Percentiles rank a stretch among this genome's conserved stretches.
These are phyloP conservation scores for Penicillium cosmopolitanum DNA, from an alignment of 495 filamentous ascomycete genomes.

Conservation along the genomic window DNA sequence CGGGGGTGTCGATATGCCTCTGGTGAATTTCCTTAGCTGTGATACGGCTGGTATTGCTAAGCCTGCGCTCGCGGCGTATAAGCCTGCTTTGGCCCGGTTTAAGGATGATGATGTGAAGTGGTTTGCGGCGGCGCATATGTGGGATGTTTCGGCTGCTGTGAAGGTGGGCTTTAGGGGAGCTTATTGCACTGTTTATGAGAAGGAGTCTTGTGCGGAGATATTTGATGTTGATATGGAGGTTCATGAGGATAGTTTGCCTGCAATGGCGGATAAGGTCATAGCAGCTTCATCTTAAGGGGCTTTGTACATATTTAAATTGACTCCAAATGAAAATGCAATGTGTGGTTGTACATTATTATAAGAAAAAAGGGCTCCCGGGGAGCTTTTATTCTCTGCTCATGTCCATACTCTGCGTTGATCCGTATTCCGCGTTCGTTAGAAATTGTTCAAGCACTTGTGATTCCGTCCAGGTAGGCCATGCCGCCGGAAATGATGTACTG, in stretches of 20 bases:
- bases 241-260: constrained; percentile 28
- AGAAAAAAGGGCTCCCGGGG: background rate
- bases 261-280: constrained; percentile 36
- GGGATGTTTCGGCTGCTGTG: constrained; percentile 42
- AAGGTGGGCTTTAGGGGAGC: constrained; percentile 37
- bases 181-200: constrained; percentile 40
- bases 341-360: constrained; percentile 1
- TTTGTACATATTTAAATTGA: background rate
- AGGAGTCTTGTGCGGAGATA: constrained; percentile 36
- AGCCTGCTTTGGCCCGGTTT: constrained; percentile 18
- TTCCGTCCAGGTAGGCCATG: constrained; percentile 31
- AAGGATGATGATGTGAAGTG: constrained; percentile 27
- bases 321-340: background rate
- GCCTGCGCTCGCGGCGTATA: constrained; percentile 38
- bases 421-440: constrained; percentile 15
- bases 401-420: background rate
- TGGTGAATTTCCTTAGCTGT: constrained; percentile 45
- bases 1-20: constrained; percentile 39
- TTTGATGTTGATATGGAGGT: constrained; percentile 35
- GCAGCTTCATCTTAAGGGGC: constrained; percentile 16
- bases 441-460: constrained; percentile 30
- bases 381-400: constrained; percentile 7
- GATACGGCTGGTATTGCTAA: constrained; percentile 37
- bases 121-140: constrained; percentile 47
- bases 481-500: constrained; percentile 18